phyloP scores from a whole-genome alignment of 345 rosid species.

The Camelina sativa region DNA sequence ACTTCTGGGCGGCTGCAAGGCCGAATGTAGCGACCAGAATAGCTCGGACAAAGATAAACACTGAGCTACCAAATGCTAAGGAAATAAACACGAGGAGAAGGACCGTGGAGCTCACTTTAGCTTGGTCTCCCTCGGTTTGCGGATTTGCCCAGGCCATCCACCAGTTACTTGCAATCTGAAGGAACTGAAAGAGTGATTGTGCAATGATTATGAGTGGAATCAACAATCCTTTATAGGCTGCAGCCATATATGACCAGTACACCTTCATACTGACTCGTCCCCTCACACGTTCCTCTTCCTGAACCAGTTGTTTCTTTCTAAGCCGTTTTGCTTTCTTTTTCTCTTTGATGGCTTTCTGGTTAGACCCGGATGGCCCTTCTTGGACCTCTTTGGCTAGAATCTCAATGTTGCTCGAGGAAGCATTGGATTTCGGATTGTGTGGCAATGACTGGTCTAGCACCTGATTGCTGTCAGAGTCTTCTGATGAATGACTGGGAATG shows the following conservation, averaged over 20 bases:
- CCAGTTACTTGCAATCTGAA: neutral
- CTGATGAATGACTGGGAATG: too few species aligned
- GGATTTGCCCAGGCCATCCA: neutral
- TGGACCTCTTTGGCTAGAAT: neutral
- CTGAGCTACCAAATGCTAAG: neutral
- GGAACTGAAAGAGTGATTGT: neutral
- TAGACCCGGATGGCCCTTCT: neutral
- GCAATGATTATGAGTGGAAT: neutral
- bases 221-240: neutral
- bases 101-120: neutral
- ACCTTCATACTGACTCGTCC: slow-evolving; percentile 1
- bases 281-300: neutral
- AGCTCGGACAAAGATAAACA: slow-evolving; percentile 1
- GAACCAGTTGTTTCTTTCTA: neutral
- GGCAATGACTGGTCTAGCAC: slow-evolving; percentile 1
- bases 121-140: neutral
- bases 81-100: neutral
- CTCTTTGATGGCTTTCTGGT: neutral
- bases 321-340: neutral
- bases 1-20: neutral
- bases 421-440: neutral
- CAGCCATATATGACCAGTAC: slow-evolving; percentile 2
- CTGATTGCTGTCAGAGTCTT: too few species aligned
- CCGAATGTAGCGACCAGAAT: neutral
- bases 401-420: neutral